Conservation (phyloP, 306 rosid genomes). For the Sophora flavescens region DNA sequence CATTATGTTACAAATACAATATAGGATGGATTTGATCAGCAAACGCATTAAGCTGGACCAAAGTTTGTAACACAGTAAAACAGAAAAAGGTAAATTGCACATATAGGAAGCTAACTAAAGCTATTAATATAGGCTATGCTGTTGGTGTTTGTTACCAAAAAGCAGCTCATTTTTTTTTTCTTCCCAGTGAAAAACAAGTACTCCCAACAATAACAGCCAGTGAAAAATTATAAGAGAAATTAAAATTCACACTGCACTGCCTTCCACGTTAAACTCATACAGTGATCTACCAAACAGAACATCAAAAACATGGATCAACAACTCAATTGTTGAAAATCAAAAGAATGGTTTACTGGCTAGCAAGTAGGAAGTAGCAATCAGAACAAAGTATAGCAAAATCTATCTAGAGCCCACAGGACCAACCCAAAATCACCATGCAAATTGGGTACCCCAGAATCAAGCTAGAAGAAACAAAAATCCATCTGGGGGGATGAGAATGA, state of each 20-base stretch:
- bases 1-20: conserved; percentile 14
- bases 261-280: conserved; percentile 7
- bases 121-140: conserved; percentile 15
- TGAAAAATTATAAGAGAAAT: background rate
- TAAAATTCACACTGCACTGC: conserved; percentile 3
- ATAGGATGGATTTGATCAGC: background rate
- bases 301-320: conserved; percentile 35
- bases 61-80: conserved; percentile 31
- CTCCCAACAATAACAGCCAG: conserved; percentile 18
- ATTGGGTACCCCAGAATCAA: conserved; percentile 22
- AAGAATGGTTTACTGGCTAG: background rate
- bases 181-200: background rate
- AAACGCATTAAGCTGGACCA: conserved; percentile 14
- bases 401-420: conserved; percentile 9
- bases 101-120: conserved; percentile 19
- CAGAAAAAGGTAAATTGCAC: conserved; percentile 19
- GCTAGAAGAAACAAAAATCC: conserved; percentile 39
- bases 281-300: conserved; percentile 32
- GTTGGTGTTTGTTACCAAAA: conserved; percentile 11
- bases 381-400: conserved; percentile 35
- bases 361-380: conserved; percentile 40
- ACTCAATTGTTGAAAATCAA: conserved; percentile 15
- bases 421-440: conserved; percentile 32
- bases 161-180: background rate
- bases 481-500: conserved; percentile 45